Base-by-base conservation (phyloP, 2,329 filamentous ascomycete species). In the Magnaporthiopsis incrustans region DNA sequence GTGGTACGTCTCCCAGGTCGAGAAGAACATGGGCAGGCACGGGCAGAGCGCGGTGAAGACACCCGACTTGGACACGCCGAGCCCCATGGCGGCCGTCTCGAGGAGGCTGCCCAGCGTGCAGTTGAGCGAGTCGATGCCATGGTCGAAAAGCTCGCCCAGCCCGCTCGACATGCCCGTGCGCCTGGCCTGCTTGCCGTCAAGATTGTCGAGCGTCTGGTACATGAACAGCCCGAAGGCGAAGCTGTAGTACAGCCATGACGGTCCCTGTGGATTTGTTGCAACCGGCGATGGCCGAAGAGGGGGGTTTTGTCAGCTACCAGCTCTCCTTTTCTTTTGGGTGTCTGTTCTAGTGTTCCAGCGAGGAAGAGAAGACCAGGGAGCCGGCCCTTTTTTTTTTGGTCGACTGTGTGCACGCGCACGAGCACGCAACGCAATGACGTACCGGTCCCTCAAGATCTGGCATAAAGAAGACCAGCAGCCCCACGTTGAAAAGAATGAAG, bases 171-270 rank as follows among this genome's bases (percentile, higher is more conserved):
- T 97, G 63, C 94, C 93, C 4, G 95, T 99, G 71, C 95, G 85
- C 68, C 95, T 85, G 65, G 95, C 95, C 80, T 99, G 95, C 79
- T 99, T 99, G 70, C 95, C 95, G 76, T 99, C 95, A 68, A 98
- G 89, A 76, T 99, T 99, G 81, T 99, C 95, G 89, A 99, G 93
- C 18, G 95, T 99, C 70, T 95, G 96, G 78, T 98, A 96, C 91
- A 96, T 95, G 89, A 96, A 99, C 65, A 99, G 84, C 57, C 95
- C 95, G 68, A 96, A 85, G 1, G 93, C 94, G 76, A 98, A 98
- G 78, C 92, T 97, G 74, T 91, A 96, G 80, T 97, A 98, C 26
- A 98, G 77, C 94, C 95, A 98, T 71, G 89, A 84, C 11, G 93
- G 92, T 26, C 88, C 91, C 88, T 95, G 44, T 25, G 11, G 27